Evolutionary conservation across 2,329 filamentous ascomycete species (phyloP).

Genomic region (Colletotrichum trifolii): DNA sequence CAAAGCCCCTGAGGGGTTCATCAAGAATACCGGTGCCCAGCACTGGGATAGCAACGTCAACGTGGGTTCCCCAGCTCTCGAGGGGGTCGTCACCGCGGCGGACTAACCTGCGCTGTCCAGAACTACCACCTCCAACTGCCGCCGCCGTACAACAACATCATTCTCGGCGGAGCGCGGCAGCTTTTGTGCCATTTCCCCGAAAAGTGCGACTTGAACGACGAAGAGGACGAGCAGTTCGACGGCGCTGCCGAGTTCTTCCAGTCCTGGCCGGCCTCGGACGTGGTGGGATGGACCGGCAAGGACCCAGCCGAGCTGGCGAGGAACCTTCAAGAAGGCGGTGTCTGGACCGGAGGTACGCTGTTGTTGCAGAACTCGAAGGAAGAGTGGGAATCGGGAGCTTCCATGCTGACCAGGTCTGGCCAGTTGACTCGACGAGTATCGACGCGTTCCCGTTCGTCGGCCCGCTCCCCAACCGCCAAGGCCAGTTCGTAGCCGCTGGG

Average conservation of each 20-base stretch:
- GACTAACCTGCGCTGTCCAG: background rate
- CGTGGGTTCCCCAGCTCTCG: background rate
- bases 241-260: background rate
- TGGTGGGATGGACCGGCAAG: background rate
- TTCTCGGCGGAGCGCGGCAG: slow-evolving; percentile 5
- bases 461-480: background rate
- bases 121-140: slow-evolving; percentile 15
- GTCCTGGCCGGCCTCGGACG: slow-evolving; percentile 4
- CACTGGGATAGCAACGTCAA: slow-evolving; percentile 16
- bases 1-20: slow-evolving; percentile 5
- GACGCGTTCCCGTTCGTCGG: slow-evolving; percentile 8
- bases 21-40: slow-evolving; percentile 12
- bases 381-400: too few relatives aligned
- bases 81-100: background rate
- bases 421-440: slow-evolving; percentile 15
- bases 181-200: slow-evolving; percentile 2
- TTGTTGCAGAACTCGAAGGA: too few relatives aligned
- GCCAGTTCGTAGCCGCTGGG: background rate
- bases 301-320: background rate
- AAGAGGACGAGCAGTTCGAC: slow-evolving; percentile 5
- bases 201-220: slow-evolving; percentile 1
- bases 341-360: slow-evolving; percentile 3
- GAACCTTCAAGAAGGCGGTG: background rate
- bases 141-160: slow-evolving; percentile 7
- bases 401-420: background rate